These are phyloP conservation scores for Aspergillus fumigatiaffinis DNA, from an alignment of 2,329 filamentous ascomycete genomes.

Conservation along the genomic window DNA sequence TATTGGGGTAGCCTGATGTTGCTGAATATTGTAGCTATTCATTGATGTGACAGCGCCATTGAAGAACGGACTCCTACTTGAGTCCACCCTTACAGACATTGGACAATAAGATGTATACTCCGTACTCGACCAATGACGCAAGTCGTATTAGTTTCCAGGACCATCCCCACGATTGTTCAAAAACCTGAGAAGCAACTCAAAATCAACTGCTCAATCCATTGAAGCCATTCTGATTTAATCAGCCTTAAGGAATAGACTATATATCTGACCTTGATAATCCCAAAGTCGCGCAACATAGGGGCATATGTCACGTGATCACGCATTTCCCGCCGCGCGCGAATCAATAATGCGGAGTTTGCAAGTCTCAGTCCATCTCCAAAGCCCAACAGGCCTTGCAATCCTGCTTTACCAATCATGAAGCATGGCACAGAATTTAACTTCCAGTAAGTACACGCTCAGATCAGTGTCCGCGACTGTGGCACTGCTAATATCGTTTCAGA, in stretches of 20 bases:
- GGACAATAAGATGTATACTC: background rate
- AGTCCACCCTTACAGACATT: background rate
- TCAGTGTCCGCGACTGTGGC: background rate
- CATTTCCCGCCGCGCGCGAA: constrained; percentile 4
- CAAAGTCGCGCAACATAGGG: background rate
- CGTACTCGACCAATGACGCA: background rate
- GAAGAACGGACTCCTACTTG: background rate
- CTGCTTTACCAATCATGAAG: constrained; percentile 32
- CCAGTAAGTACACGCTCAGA: constrained; percentile 26
- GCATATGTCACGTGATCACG: background rate
- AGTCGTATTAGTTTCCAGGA: background rate
- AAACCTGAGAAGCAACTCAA: background rate
- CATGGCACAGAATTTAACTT: constrained; percentile 35
- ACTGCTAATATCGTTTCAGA: constrained; percentile 37
- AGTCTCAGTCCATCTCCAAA: constrained; percentile 1
- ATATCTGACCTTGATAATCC: background rate
- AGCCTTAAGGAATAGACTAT: background rate
- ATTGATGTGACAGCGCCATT: background rate
- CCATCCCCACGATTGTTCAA: background rate
- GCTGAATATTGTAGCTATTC: background rate
- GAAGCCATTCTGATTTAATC: background rate
- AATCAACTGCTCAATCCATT: background rate
- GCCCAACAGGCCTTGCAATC: constrained; percentile 2
- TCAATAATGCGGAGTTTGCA: constrained; percentile 1
- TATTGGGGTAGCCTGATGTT: no score